Base-by-base conservation (phyloP, 2,329 filamentous ascomycete genomes). In the Fusarium cyanostomum region DNA sequence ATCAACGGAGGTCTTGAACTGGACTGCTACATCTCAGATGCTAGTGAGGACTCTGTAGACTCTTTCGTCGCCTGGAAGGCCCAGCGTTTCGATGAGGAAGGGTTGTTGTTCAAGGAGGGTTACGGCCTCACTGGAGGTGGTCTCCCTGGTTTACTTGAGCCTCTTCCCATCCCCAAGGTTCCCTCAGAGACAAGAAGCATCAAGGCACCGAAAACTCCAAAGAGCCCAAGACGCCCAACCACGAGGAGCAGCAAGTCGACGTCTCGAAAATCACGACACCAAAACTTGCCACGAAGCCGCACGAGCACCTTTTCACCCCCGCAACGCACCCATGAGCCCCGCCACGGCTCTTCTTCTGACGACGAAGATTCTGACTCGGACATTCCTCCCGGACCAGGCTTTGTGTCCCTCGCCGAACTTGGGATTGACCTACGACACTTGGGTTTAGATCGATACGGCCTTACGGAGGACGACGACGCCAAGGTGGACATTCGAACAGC, bases 21-120 rank as follows among this genome's bases (percentile, higher is more conserved):
- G 0, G 59, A 64, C 9, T 52, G 66, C 3, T 66, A 70, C 16
- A 30, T 59, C 7, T 65, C 69, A 0, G 61, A 61, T 7, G 71
- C 68, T 12, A 72, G 71, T 1, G 71, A 74, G 15, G 69, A 73
- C 15, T 74, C 72, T 7, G 50, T 70, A 4, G 73, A 75, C 39
- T 71, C 71, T 0, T 72, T 73, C 7, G 38, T 73, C 4, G 67
- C 55, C 8, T 60, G 59, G 42, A 60, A 59, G 8, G 56, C 58
- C 5, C 49, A 45, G 21, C 49, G 49, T 0, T 62, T 56, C 0
- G 70, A 58, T 0, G 71, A 72, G 13, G 69, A 74, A 35, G 60
- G 52, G 0, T 65, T 75, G 1, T 27, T 75, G 1, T 74, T 74
- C 44, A 68, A 67, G 8, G 69, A 73, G 24, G 52, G 50, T 8